phyloP scores from a whole-genome alignment of 1,284 basidiomycete species.

The Cronartium ribicola region DNA sequence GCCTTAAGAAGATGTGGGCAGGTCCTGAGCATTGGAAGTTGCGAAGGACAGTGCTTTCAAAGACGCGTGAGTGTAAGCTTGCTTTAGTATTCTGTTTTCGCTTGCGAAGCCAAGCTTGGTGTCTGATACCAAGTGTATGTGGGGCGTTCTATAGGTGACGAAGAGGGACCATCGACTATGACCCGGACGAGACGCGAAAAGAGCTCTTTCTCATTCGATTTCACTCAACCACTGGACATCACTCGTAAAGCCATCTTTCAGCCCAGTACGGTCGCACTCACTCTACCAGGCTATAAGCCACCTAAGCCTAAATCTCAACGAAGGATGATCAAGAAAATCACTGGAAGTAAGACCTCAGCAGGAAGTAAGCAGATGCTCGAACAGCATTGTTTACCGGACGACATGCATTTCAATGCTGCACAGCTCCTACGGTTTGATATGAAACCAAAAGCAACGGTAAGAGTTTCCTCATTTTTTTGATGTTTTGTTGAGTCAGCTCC shows the following conservation, averaged over 20 bases:
- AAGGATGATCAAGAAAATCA: constrained; percentile 56
- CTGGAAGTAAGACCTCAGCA: constrained; percentile 42
- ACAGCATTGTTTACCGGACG: constrained; percentile 81
- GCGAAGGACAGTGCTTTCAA: constrained; percentile 51
- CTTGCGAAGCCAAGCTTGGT: background rate
- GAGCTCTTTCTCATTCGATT: constrained; percentile 37
- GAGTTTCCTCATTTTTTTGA: constrained; percentile 48
- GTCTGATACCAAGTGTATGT: too few relatives aligned
- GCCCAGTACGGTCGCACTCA: constrained; percentile 38
- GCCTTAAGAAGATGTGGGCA: constrained; percentile 90
- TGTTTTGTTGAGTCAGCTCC: constrained; percentile 30
- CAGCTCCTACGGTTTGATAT: constrained; percentile 87
- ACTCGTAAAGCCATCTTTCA: constrained; percentile 35
- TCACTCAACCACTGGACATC: constrained; percentile 27
- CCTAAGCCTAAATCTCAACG: constrained; percentile 49
- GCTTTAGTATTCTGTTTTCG: background rate
- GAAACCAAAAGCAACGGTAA: constrained; percentile 87
- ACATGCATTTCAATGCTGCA: constrained; percentile 91
- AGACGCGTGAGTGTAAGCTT: constrained; percentile 21
- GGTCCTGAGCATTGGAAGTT: constrained; percentile 99
- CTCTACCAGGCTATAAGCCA: constrained; percentile 40
- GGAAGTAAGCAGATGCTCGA: constrained; percentile 57
- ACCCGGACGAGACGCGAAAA: constrained; percentile 36
- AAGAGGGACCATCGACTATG: constrained; percentile 31
- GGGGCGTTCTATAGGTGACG: constrained; percentile 13